Conservation (phyloP, 176 grass and related monocot species). For the Paspalum notatum region DNA sequence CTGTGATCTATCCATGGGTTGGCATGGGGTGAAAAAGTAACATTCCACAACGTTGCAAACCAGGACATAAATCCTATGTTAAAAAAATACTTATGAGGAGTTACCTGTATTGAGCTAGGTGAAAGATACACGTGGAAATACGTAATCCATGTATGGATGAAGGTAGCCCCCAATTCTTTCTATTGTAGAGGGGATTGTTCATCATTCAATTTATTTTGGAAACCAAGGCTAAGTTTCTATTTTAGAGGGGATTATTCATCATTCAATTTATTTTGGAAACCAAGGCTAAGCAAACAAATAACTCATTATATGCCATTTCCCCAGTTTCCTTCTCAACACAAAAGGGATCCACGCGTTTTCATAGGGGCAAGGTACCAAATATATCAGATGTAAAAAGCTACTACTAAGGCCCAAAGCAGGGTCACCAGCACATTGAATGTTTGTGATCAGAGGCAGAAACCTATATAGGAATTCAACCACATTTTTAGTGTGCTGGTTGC, state of each 20-base stretch:
- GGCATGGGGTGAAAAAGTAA: neutral
- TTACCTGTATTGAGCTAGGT: neutral
- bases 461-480: neutral
- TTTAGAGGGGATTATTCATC: constrained; percentile 68
- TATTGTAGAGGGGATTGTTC: constrained; percentile 60
- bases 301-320: constrained; percentile 47
- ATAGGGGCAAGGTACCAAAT: neutral
- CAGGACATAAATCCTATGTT: neutral
- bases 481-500: neutral
- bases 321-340: constrained; percentile 28
- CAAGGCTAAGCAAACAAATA: constrained; percentile 51
- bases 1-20: neutral
- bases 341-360: neutral
- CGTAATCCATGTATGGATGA: constrained; percentile 35
- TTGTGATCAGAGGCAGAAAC: neutral
- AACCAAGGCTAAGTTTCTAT: constrained; percentile 33
- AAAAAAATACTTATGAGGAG: neutral
- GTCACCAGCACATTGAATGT: neutral
- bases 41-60: neutral
- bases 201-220: constrained; percentile 67
- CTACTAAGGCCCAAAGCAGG: neutral
- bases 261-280: constrained; percentile 66
- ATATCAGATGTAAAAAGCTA: neutral
- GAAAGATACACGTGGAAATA: neutral
- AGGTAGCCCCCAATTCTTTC: constrained; percentile 66